Base-by-base conservation (phyloP, 306 rosid species). In the Castanea sativa region DNA sequence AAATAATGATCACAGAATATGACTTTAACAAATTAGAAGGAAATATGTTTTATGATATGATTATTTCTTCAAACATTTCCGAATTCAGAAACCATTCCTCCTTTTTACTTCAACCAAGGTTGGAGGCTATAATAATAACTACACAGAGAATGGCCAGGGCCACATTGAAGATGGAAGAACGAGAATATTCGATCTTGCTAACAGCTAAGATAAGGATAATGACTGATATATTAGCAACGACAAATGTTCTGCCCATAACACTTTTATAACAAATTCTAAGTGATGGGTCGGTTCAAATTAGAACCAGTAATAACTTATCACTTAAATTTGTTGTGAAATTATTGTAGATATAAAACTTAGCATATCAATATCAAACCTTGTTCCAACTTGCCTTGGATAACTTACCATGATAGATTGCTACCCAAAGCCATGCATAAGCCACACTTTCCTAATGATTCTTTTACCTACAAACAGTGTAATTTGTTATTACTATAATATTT, bases 1-100 rank as follows among this genome's bases (percentile, higher is more conserved):
- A 69, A 84, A 84, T 83, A 84, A 84, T 83, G 86, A 85, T 82
- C 59, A 72, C n/a, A 56, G 23, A 13, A 74, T 76, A 79, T 78
- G 73, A 79, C 60, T 32, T 72, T 23, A 57, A 20, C 51, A 18
- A 53, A 29, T 41, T 55, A 53, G 33, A 75, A 74, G 60, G 10
- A 69, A 4, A 29, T 52, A 12, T 60, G 59, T 19, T 33, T 71
- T 67, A 74, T 30, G 6, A 18, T 58, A 73, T 76, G 20, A 32
- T 74, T 49, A 1, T 43, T 59, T 45, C 51, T 32, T 16, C 38
- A 29, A 71, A 75, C 7, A 23, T 35, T 69, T 76, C 81, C 68
- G 23, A 9, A 63, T 76, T 16, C 43, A 43, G 86, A 61, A 84
- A 74, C 14, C 43, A 33, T 29, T 2, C 71, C 81, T 76, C 79